A percentile compares a stretch with the other conserved stretches of the same genome.
These are phyloP conservation scores for Penicillium sp. DNA, from an alignment of 2,329 filamentous ascomycete genomes.

Conservation along the genomic window DNA sequence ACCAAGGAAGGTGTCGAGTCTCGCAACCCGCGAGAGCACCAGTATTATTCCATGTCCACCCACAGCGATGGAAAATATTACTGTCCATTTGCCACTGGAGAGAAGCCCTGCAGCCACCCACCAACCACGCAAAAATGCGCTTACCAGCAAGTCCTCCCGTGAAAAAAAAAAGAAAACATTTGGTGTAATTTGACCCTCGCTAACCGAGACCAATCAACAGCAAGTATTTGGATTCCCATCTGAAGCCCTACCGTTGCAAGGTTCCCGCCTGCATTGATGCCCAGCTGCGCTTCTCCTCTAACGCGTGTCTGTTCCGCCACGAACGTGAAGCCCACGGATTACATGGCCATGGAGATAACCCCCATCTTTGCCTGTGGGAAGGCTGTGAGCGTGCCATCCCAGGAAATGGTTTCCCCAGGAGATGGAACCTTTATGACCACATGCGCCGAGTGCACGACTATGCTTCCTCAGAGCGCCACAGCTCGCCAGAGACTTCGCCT, in stretches of 20 bases:
- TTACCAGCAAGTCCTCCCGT: constrained; percentile 73
- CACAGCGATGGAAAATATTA: constrained; percentile 78
- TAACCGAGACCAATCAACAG: constrained; percentile 49
- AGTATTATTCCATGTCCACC: constrained; percentile 44
- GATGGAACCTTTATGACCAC: constrained; percentile 95
- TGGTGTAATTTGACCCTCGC: constrained; percentile 6
- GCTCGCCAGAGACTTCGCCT: constrained; percentile 43
- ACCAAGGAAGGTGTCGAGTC: constrained; percentile 41
- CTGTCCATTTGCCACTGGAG: constrained; percentile 75
- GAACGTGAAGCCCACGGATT: constrained; percentile 94
- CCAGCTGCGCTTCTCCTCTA: constrained; percentile 90
- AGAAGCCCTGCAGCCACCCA: constrained; percentile 77
- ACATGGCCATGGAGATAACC: constrained; percentile 91
- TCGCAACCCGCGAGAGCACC: constrained; percentile 44
- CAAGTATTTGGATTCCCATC: constrained; percentile 95
- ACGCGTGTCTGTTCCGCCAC: constrained; percentile 88
- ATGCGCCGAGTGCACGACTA: constrained; percentile 89
- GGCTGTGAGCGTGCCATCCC: constrained; percentile 80
- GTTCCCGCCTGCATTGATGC: constrained; percentile 76
- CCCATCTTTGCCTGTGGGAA: constrained; percentile 82
- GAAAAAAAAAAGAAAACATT: background rate
- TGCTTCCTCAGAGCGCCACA: constrained; percentile 44
- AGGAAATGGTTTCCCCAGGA: constrained; percentile 87
- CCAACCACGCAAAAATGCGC: constrained; percentile 98
- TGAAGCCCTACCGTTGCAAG: constrained; percentile 97